These are phyloP conservation scores for Ilyonectria robusta DNA, from an alignment of 2,329 filamentous ascomycete genomes.

Conservation along the genomic window DNA sequence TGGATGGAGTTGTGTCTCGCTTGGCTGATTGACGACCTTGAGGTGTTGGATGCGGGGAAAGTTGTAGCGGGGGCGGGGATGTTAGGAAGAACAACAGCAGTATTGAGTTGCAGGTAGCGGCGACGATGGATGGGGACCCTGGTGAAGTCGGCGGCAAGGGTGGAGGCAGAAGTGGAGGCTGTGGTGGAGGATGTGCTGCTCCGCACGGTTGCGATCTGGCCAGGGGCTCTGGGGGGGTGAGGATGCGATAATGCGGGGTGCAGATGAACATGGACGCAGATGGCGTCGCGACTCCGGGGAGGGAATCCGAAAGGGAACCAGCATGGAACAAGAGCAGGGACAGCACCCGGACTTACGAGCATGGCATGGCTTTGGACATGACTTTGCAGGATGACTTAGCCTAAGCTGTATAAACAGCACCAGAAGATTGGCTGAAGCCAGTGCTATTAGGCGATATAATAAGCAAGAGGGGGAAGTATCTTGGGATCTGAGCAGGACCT, in stretches of 20 bases:
- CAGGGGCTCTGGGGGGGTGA: constrained; percentile 2
- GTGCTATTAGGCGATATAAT: not conserved
- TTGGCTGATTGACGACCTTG: not conserved
- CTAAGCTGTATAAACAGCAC: not conserved
- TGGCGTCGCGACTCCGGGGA: constrained; percentile 4
- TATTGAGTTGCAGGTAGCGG: not conserved
- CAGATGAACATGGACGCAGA: constrained; percentile 12
- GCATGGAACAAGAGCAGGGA: not conserved
- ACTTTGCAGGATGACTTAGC: not conserved
- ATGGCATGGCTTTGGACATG: not conserved
- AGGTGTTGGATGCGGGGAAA: not conserved
- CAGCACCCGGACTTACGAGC: not conserved
- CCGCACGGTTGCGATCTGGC: not conserved
- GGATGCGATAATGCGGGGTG: constrained; percentile 19
- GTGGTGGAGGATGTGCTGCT: constrained; percentile 1
- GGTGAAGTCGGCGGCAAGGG: not conserved
- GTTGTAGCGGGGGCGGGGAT: not conserved
- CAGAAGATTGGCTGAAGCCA: no score
- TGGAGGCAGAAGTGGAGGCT: constrained; percentile 4
- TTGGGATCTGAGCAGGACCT: not conserved
- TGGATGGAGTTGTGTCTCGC: not conserved
- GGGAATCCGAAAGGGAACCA: constrained; percentile 1
- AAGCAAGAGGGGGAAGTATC: not conserved
- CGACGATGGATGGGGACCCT: constrained; percentile 3
- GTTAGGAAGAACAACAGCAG: not conserved